Conservation (phyloP, 257 asterid species). For the Vinca minor region DNA sequence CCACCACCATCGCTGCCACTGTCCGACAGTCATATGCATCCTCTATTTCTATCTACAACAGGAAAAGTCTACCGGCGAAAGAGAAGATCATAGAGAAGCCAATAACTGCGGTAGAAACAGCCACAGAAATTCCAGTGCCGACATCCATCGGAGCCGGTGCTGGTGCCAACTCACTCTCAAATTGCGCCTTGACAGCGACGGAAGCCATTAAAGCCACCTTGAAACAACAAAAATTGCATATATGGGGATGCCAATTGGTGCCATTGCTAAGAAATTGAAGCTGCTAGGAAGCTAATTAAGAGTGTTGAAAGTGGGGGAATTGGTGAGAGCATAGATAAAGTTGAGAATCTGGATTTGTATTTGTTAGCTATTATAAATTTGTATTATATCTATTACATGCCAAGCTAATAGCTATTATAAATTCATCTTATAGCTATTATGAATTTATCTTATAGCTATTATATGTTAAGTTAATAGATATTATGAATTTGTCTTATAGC, state of each 20-base stretch:
- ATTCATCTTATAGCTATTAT: no score
- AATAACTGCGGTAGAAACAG: background rate
- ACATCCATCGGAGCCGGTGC: constrained; percentile 12
- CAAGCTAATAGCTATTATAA: no score
- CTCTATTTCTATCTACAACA: background rate
- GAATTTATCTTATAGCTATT: no score
- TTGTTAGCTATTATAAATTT: no score
- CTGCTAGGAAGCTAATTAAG: background rate
- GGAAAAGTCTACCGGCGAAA: constrained; percentile 4
- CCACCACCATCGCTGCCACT: background rate
- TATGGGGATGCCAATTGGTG: background rate
- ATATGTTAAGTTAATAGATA: no score
- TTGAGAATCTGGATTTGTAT: no score
- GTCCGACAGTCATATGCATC: background rate
- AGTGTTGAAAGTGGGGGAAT: background rate
- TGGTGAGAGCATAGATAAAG: background rate
- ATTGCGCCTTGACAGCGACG: background rate
- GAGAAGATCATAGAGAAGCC: constrained; percentile 5
- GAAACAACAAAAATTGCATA: background rate
- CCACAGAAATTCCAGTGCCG: constrained; percentile 8
- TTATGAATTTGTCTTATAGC: no score
- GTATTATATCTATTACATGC: no score
- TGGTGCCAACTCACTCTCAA: constrained; percentile 5
- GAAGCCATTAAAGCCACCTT: constrained; percentile 3
- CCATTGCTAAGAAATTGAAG: background rate